phyloP scores from a whole-genome alignment of 2,329 filamentous ascomycete species.

The Hypomyces rosellus region DNA sequence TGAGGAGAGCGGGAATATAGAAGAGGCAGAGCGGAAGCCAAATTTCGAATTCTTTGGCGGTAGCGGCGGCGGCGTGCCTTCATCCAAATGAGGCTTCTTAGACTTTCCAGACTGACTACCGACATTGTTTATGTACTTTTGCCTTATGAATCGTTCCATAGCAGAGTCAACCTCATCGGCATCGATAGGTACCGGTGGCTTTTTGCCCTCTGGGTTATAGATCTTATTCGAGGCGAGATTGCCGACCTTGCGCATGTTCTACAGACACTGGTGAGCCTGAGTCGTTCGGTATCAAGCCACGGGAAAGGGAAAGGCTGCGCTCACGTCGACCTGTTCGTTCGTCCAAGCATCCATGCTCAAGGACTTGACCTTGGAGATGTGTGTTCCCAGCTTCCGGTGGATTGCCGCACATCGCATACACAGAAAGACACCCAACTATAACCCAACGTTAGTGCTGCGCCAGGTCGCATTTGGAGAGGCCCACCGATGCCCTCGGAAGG shows the following conservation, averaged over 20 bases:
- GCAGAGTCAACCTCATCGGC: conserved; percentile 87
- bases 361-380: conserved; percentile 98
- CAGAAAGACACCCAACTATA: conserved; percentile 83
- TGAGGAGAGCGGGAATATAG: conserved; percentile 59
- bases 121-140: conserved; percentile 74
- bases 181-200: conserved; percentile 80
- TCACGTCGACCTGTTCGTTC: conserved; percentile 90
- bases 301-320: conserved; percentile 21
- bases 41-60: conserved; percentile 60
- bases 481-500: not conserved
- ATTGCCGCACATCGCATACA: conserved; percentile 96
- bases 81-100: conserved; percentile 47
- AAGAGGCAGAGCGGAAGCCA: conserved; percentile 54
- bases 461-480: not conserved
- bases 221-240: conserved; percentile 80
- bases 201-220: conserved; percentile 81
- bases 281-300: not conserved
- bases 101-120: conserved; percentile 32
- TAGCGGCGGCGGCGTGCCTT: conserved; percentile 52
- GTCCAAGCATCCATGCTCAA: conserved; percentile 98
- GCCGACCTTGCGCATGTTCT: conserved; percentile 93
- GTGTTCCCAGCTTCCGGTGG: conserved; percentile 93
- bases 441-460: conserved; percentile 9
- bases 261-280: not conserved
- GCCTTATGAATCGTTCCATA: conserved; percentile 91